Evolutionary conservation across 176 grass and related monocot species (phyloP), one percentile per base, ranked within the genome.

Genomic region (Olyra latifolia): DNA sequence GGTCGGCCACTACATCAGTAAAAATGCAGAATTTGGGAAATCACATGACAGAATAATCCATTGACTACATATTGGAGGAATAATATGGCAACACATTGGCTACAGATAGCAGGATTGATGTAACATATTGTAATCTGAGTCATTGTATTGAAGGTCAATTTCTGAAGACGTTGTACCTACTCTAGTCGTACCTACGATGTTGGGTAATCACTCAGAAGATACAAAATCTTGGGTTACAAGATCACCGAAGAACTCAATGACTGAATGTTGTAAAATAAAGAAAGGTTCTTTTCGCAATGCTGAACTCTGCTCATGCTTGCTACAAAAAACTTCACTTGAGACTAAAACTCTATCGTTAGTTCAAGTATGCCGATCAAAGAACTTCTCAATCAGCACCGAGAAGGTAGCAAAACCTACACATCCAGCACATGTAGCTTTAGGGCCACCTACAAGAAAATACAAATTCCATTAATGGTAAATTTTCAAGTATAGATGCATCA

Each of bases 341-440:
- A 81, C 56, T 49, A 72, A 52, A 28, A 24, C 49, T 71, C 79
- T 35, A 41, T 6, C 32, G 44, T n/a, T 54, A 17, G 29, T 84
- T 94, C 83, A 99, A 27, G 71, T 78, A 81, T 99, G 90, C 23
- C 90, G 83, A 46, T 98, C 96, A 25, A 99, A 73, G 81, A 99
- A 91, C 90, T 95, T 99, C 82, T 99, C 96, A 50, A 99, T 95
- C 52, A 58, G 46, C 35, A 95, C 92, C 9, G 96, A 99, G 82
- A 99, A 99, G 28, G 96, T 85, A 61, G 92, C 88, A 89, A 99
- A 99, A 67, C 96, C 96, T 20, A 81, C 96, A 73, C 96, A 95
- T 52, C 96, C 96, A 49, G 53, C 47, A 85, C 96, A 99, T 73
- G 93, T 84, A 49, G 88, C 92, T 88, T 94, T 91, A 42, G 92